Evolutionary conservation across 768 basidiomycete genomes (phyloP).

Genomic region (Roridomyces roridus): DNA sequence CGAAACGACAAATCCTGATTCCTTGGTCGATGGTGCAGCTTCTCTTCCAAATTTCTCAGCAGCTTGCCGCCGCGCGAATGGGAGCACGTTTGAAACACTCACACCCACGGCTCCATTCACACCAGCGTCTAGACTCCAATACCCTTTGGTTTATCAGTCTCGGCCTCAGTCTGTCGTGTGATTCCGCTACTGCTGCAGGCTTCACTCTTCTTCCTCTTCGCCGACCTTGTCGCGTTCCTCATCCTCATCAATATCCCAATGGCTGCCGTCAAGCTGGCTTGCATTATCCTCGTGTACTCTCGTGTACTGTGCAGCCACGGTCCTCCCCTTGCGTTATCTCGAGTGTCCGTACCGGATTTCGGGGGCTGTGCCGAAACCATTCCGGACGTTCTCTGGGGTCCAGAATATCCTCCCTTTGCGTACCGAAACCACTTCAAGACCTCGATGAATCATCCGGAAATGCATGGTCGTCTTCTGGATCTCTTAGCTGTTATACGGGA

Average conservation of each 20-base stretch:
- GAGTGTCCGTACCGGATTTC: conserved; percentile 24
- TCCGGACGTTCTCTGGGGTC: too few species aligned
- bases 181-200: conserved; percentile 21
- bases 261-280: not conserved
- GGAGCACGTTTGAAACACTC: not conserved
- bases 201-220: not conserved
- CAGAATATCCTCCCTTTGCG: too few species aligned
- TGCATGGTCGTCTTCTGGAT: too few species aligned
- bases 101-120: not conserved
- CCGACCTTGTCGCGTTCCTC: not conserved
- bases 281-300: conserved; percentile 1
- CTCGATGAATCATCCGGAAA: too few species aligned
- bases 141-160: conserved; percentile 6
- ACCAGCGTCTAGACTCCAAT: not conserved
- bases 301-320: too few species aligned
- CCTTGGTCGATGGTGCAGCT: not conserved
- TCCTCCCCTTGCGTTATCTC: conserved; percentile 15
- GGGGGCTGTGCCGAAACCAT: too few species aligned
- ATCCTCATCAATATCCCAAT: not conserved
- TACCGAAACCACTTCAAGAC: too few species aligned
- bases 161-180: conserved; percentile 1
- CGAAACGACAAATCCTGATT: too few species aligned
- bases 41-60: not conserved
- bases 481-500: conserved; percentile 1
- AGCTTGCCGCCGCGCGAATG: not conserved